Evolutionary conservation across 2,329 filamentous ascomycete species (phyloP).

Genomic region (Sordariomycetes sp.): DNA sequence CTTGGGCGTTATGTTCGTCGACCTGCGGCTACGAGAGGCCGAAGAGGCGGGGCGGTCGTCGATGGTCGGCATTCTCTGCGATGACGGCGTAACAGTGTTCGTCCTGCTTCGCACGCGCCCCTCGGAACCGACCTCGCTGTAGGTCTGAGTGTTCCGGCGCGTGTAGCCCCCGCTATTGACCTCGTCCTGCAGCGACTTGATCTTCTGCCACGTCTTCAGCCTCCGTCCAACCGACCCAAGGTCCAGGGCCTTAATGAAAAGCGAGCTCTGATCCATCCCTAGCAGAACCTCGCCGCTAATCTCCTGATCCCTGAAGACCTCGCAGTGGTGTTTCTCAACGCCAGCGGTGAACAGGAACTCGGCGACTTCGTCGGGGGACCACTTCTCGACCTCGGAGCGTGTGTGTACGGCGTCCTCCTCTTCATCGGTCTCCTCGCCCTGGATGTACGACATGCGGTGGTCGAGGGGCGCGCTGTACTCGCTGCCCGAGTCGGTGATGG

Average conservation of each 20-base stretch:
- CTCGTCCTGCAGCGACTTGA: conserved; percentile 84
- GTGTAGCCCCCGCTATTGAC: conserved; percentile 44
- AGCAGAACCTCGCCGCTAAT: conserved; percentile 89
- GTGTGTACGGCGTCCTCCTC: conserved; percentile 73
- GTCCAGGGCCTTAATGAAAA: conserved; percentile 93
- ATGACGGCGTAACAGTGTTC: conserved; percentile 41
- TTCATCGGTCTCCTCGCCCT: conserved; percentile 90
- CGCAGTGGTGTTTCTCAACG: conserved; percentile 81
- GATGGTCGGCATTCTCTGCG: conserved; percentile 28
- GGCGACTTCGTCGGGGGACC: conserved; percentile 74
- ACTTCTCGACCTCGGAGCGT: conserved; percentile 62
- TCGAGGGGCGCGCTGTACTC: conserved; percentile 77
- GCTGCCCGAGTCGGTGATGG: conserved; percentile 68
- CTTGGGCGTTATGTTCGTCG: conserved; percentile 35
- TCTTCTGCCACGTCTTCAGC: conserved; percentile 93
- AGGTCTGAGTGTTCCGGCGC: conserved; percentile 43
- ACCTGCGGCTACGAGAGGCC: conserved; percentile 35
- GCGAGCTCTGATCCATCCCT: conserved; percentile 88
- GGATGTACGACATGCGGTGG: conserved; percentile 78
- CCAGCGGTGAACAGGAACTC: conserved; percentile 79
- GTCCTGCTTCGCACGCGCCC: conserved; percentile 41
- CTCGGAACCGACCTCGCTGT: conserved; percentile 49
- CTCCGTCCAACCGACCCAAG: conserved; percentile 82
- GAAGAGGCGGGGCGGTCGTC: conserved; percentile 35
- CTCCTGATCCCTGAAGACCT: conserved; percentile 91